Evolutionary conservation across 768 basidiomycete genomes (phyloP), one percentile per base, ranked within the genome.

Genomic region (Dentipellis fragilis): DNA sequence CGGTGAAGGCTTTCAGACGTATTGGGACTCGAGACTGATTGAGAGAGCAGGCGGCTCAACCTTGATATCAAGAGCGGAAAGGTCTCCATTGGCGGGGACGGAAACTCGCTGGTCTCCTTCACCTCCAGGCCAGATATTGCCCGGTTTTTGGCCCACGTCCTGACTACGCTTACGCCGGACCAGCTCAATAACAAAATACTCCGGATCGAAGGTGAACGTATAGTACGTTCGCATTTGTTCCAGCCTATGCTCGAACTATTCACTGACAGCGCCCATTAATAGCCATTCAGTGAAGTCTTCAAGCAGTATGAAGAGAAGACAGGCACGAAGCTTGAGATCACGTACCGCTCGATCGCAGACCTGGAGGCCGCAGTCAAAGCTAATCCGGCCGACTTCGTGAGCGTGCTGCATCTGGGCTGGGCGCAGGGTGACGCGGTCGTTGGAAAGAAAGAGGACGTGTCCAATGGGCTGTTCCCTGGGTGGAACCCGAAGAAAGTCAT

Each of bases 1-100:
- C 36, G 16, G 46, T 11, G 52, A n/a, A 16, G 35, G 12, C 29
- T n/a, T 19, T 35, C 16, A 19, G 38, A 22, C 23, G 5, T 29
- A 16, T 45, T 2, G 12, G 34, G 10, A n/a, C n/a, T n/a, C 34
- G n/a, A 35, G 49, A 51, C 2, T 23, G 35, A 36, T 29, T 1
- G 22, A 14, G 14, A 14, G 10, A 4, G 45, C 46, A 56, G 55
- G 49, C 11, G 16, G 29, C n/a, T 37, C 14, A 17, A 37, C 7
- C 22, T 47, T 14, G 55, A 56, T 51, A 8, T 56, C 21, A 14
- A n/a, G 23, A 50, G 40, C 16, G 55, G 55, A 16, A 23, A 14
- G 12, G 49, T 56, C 17, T 36, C 47, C n/a, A 40, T 51, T 19
- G 38, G 39, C 11, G 55, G 55, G 29, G 55, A 56, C 17, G 55